Base-by-base conservation (phyloP, 1,139 yeast genomes). In the Sugiyamaella paludigena region DNA sequence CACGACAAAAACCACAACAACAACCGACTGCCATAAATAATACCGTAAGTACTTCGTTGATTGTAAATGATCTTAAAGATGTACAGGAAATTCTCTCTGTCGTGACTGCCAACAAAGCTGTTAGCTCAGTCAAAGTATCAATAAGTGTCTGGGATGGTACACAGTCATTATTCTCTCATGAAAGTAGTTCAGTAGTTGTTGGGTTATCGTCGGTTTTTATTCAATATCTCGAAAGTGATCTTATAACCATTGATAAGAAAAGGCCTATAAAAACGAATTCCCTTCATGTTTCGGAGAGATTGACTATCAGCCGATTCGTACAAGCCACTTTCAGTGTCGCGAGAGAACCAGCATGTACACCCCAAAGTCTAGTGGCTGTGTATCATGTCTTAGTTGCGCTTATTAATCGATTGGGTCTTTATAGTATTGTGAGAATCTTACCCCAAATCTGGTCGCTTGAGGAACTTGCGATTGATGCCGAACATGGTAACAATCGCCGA, bases 91-190 rank as follows among this genome's bases (percentile, higher is more conserved):
- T 63, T 10, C 44, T 59, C 10, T 24, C 38, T 3, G 47, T 49
- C 12, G 55, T 51, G 1, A 36, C 50, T 15, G 28, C 37, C 26
- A 34, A 34, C 19, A 37, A 36, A 8, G 50, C 48, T 34, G 55
- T 51, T 28, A 38, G 40, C 10, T 38, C 24, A 8, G 46, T 48
- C 7, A 47, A 52, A 11, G 58, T 67, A 8, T 54, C 64, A 1
- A 35, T 64, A 8, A 45, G 53, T 2, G 57, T 63, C 15, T 69
- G 73, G 73, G 63, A 61, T 13, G 65, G 66, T 8, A 64, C 71
- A 0, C 67, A 64, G 46, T 47, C 57, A 50, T 54, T 69, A 11
- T 52, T 67, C n/a, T 48, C 57, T n/a, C 57, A 58, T 45, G 58
- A 57, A 8, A 54, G 55, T n/a, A 42, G 52, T 16, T 57, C 55